Base-by-base conservation (phyloP, 306 rosid genomes). In the Rosa persica region DNA sequence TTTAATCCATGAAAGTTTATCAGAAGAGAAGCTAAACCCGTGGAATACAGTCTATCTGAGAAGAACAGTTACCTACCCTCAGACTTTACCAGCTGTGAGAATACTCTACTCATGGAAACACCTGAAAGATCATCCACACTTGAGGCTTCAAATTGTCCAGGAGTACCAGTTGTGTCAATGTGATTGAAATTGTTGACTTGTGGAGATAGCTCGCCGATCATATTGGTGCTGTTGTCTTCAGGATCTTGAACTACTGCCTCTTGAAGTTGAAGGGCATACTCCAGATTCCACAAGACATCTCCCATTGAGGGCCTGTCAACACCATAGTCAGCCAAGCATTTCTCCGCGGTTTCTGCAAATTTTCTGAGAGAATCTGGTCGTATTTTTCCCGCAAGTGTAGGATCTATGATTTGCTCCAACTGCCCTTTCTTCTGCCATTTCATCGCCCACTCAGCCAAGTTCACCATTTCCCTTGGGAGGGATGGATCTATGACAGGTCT, bases 401-500 rank as follows among this genome's bases (percentile, higher is more conserved):
- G 66, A 60, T 93, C 98, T 58, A 93, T 89, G 72, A 93, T 93
- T 75, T 90, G 92, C 9, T 88, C 93, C 85, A 91, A 62, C 70
- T 90, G 97, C 83, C 98, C 96, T 62, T 58, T 91, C 76, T 87
- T 90, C 84, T 91, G 96, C 92, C 92, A 93, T 76, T 93, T 90
- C 96, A 93, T 91, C 16, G 93, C 92, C 98, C 98, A 91, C 86
- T 93, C 96, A 17, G 97, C 98, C 70, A 93, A 84, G 86, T 91
- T 91, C 54, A 93, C 98, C 93, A 84, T 89, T 81, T 91, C 98
- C 78, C 96, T 86, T 0, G 91, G 88, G 80, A 90, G 98, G 17
- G 97, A 83, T 38, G 98, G 98, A 75, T 93, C 97, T 58, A 92
- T 91, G 34, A 92, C 94, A 44, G 98, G 96, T 52, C 97, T 90